Conservation (phyloP, 108 stramenopile species). For the Halocafeteria seosinensis region DNA sequence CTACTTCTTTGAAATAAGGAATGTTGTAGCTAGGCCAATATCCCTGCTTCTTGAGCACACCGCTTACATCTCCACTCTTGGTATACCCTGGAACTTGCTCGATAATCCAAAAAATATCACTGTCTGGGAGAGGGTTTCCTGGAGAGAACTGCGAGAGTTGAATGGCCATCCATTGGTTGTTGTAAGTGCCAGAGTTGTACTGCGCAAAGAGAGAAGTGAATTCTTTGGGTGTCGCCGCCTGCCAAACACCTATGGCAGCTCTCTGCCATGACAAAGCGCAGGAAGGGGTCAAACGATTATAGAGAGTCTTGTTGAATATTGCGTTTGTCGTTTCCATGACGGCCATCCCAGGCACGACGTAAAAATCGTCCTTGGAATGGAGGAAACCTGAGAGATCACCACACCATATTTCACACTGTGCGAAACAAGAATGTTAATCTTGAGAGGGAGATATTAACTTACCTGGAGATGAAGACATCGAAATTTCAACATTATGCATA, state of each 20-base stretch:
- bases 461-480: conserved; percentile 1
- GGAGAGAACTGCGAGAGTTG: not conserved
- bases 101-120: not conserved
- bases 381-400: too few species aligned
- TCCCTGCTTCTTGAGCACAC: not conserved
- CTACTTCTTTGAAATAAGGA: not conserved
- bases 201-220: not conserved
- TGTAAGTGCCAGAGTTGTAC: conserved; percentile 18
- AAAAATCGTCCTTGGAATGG: conserved; percentile 15
- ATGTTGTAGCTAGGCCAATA: conserved; percentile 2
- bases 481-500: not conserved
- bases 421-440: too few species aligned
- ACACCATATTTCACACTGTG: too few species aligned
- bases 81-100: not conserved
- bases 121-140: not conserved
- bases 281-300: not conserved
- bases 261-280: conserved; percentile 14
- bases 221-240: not conserved
- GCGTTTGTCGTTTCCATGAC: conserved; percentile 19
- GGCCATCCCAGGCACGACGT: not conserved
- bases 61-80: not conserved
- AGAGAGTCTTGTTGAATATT: conserved; percentile 2
- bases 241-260: not conserved
- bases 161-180: conserved; percentile 19
- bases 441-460: too few species aligned